These are phyloP conservation scores for Dendrostoma leiphaemia DNA, from an alignment of 2,329 filamentous ascomycete genomes.

Conservation along the genomic window DNA sequence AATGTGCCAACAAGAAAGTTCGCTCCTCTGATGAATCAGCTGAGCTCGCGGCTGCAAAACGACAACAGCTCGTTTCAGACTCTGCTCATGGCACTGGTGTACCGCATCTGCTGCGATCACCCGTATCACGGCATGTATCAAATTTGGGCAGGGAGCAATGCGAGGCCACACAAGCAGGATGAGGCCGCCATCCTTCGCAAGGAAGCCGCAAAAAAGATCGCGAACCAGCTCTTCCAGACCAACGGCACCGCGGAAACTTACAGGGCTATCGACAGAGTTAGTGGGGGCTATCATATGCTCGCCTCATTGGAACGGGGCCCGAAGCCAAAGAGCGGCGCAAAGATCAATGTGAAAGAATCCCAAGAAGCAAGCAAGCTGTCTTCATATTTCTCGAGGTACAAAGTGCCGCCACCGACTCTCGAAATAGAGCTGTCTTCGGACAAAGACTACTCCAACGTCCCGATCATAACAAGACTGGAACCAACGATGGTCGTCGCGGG, in stretches of 20 bases:
- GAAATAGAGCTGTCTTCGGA: constrained; percentile 72
- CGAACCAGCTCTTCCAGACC: constrained; percentile 53
- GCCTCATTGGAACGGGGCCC: constrained; percentile 37
- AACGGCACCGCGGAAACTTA: constrained; percentile 58
- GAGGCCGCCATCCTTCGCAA: constrained; percentile 71
- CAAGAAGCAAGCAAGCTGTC: constrained; percentile 61
- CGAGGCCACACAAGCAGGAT: constrained; percentile 68
- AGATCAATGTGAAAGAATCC: constrained; percentile 59
- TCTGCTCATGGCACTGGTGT: constrained; percentile 70
- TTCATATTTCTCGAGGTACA: constrained; percentile 60
- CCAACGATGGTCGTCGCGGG: constrained; percentile 80
- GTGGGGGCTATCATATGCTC: constrained; percentile 62
- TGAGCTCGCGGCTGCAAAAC: constrained; percentile 86
- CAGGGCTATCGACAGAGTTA: constrained; percentile 70
- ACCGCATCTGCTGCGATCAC: constrained; percentile 85
- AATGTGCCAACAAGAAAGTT: constrained; percentile 89
- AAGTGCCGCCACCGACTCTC: constrained; percentile 86
- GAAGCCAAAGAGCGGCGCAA: constrained; percentile 57
- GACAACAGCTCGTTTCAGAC: constrained; percentile 70
- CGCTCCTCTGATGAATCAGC: constrained; percentile 88
- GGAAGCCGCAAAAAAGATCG: constrained; percentile 68
- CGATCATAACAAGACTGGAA: constrained; percentile 70
- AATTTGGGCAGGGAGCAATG: constrained; percentile 79
- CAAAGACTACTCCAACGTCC: constrained; percentile 73
- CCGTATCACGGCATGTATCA: constrained; percentile 98